These are phyloP conservation scores for Alternaria alternata DNA, from an alignment of 2,329 filamentous ascomycete species.

Conservation along the genomic window DNA sequence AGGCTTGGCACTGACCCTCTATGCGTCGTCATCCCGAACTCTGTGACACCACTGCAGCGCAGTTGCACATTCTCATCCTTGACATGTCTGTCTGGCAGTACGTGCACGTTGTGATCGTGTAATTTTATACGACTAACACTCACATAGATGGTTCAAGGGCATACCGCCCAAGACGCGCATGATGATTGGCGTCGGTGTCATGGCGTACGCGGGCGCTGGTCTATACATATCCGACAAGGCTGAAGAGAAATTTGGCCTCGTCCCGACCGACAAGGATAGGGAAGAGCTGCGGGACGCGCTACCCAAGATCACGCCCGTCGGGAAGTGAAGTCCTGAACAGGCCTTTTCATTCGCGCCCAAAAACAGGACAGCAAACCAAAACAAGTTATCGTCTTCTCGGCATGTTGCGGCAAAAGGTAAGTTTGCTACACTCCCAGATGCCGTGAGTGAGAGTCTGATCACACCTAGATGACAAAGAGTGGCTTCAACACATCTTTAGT, in stretches of 20 bases:
- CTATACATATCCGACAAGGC: slow-evolving; percentile 76
- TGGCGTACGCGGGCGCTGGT: slow-evolving; percentile 78
- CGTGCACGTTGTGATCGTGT: slow-evolving; percentile 2
- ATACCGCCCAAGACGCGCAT: slow-evolving; percentile 75
- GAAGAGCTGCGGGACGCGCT: slow-evolving; percentile 68
- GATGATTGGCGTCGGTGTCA: slow-evolving; percentile 74
- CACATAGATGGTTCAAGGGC: slow-evolving; percentile 65
- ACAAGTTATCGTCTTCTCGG: background rate
- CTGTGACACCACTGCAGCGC: slow-evolving; percentile 2
- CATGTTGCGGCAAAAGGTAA: background rate
- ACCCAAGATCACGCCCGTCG: slow-evolving; percentile 64
- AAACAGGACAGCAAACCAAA: too few species aligned
- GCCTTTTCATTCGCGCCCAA: background rate
- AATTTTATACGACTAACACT: slow-evolving; percentile 6
- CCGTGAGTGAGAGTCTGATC: background rate
- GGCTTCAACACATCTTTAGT: too few species aligned
- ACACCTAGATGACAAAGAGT: too few species aligned
- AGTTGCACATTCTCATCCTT: slow-evolving; percentile 4
- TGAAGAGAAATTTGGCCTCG: slow-evolving; percentile 76
- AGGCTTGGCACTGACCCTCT: slow-evolving; percentile 15
- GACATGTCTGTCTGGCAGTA: slow-evolving; percentile 51
- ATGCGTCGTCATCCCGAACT: slow-evolving; percentile 11
- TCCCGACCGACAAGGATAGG: slow-evolving; percentile 76
- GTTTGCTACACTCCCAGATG: background rate
- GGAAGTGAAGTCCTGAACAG: slow-evolving; percentile 20